These are phyloP conservation scores for Huntiella omanensis DNA, from an alignment of 2,329 filamentous ascomycete genomes.

Conservation along the genomic window DNA sequence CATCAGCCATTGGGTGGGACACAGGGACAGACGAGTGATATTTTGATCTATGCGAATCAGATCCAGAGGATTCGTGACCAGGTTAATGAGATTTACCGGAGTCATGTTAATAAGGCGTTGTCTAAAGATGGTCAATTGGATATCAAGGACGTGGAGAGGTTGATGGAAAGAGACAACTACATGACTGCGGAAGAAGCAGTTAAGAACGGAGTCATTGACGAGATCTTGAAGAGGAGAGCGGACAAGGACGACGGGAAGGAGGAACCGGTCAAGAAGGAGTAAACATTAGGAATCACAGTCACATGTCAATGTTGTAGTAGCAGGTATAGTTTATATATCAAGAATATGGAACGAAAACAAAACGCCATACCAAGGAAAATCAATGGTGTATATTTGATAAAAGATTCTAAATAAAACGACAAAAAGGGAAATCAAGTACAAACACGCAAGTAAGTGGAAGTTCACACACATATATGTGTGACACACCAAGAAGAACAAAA, in stretches of 20 bases:
- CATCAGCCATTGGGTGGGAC: conserved; percentile 78
- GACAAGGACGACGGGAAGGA: background rate
- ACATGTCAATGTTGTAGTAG: no score
- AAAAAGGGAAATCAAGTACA: background rate
- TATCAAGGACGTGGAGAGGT: conserved; percentile 61
- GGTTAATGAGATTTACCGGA: conserved; percentile 76
- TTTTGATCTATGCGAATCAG: conserved; percentile 93
- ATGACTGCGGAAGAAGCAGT: conserved; percentile 75
- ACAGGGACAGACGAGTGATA: conserved; percentile 52
- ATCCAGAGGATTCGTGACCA: conserved; percentile 73
- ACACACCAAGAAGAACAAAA: background rate
- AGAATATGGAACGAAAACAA: no score
- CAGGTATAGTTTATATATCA: no score
- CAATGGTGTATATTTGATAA: no score
- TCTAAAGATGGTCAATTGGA: conserved; percentile 58
- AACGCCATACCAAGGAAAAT: no score
- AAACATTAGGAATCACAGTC: background rate
- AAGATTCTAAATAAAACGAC: background rate
- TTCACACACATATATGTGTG: background rate
- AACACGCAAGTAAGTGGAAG: background rate
- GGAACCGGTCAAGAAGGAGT: background rate
- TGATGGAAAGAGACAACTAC: conserved; percentile 97
- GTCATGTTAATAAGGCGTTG: conserved; percentile 63
- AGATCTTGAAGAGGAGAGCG: conserved; percentile 38
- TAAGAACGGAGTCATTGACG: conserved; percentile 80